These are phyloP conservation scores for Viola odorata DNA, from an alignment of 345 rosid species.

Conservation along the genomic window DNA sequence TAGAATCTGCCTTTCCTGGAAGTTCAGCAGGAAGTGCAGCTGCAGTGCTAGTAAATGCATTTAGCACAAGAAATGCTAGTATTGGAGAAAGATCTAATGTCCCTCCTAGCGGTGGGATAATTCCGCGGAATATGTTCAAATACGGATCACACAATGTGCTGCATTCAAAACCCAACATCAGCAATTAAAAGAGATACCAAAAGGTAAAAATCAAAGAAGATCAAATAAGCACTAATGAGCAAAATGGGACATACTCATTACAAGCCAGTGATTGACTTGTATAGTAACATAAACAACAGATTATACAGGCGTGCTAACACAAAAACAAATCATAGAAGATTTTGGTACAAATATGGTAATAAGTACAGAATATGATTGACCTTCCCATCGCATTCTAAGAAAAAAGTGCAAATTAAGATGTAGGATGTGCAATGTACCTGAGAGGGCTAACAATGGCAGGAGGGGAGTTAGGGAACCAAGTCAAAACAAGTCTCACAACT, in stretches of 20 bases:
- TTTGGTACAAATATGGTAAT: background rate
- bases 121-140: slow-evolving; percentile 88
- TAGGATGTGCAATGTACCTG: slow-evolving; percentile 41
- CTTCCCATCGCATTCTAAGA: too few species aligned
- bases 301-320: too few species aligned
- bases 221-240: background rate
- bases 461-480: slow-evolving; percentile 95
- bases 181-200: background rate
- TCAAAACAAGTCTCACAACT: slow-evolving; percentile 76
- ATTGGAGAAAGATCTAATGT: slow-evolving; percentile 80
- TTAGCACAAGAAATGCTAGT: slow-evolving; percentile 75
- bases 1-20: slow-evolving; percentile 33
- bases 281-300: too few species aligned
- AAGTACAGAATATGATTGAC: background rate
- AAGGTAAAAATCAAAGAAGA: background rate
- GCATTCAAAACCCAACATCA: slow-evolving; percentile 9
- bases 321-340: background rate
- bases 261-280: too few species aligned
- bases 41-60: slow-evolving; percentile 76
- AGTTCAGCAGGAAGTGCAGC: slow-evolving; percentile 84
- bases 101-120: slow-evolving; percentile 93
- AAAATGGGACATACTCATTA: too few species aligned
- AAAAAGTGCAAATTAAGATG: background rate
- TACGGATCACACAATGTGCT: slow-evolving; percentile 91
- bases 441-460: slow-evolving; percentile 92